These are phyloP conservation scores for Candolleomyces eurysporus DNA, from an alignment of 768 basidiomycete species.

Conservation along the genomic window DNA sequence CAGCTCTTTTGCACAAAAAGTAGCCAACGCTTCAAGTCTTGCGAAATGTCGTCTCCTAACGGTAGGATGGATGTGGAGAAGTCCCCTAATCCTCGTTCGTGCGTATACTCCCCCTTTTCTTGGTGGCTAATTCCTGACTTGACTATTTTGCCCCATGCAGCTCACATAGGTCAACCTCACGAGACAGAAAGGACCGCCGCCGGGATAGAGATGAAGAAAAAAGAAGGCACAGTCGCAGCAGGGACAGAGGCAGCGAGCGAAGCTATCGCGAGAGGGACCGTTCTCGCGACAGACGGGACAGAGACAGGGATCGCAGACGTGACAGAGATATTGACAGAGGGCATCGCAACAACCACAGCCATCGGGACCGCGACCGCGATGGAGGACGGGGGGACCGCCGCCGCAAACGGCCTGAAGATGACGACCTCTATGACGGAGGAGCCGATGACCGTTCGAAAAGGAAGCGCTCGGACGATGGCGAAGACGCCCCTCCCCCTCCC, in stretches of 20 bases:
- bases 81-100: constrained; percentile 63
- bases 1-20: neutral
- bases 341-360: constrained; percentile 48
- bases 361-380: constrained; percentile 50
- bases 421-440: constrained; percentile 28
- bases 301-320: constrained; percentile 48
- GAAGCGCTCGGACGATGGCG: constrained; percentile 56
- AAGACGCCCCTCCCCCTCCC: constrained; percentile 39
- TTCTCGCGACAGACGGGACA: constrained; percentile 54
- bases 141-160: constrained; percentile 19
- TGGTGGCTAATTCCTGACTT: constrained; percentile 7
- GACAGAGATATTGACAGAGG: constrained; percentile 50
- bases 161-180: constrained; percentile 71
- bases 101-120: constrained; percentile 22
- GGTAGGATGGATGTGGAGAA: constrained; percentile 58
- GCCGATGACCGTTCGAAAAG: constrained; percentile 59
- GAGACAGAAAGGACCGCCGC: constrained; percentile 56
- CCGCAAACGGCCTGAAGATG: constrained; percentile 39
- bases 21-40: neutral
- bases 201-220: constrained; percentile 61
- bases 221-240: constrained; percentile 61
- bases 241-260: constrained; percentile 56
- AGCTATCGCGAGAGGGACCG: constrained; percentile 49
- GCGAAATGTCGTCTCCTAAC: constrained; percentile 6
- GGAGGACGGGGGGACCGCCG: constrained; percentile 53